Evolutionary conservation across 163 green algal genomes (phyloP).

Genomic region (Scenedesmus sp.): DNA sequence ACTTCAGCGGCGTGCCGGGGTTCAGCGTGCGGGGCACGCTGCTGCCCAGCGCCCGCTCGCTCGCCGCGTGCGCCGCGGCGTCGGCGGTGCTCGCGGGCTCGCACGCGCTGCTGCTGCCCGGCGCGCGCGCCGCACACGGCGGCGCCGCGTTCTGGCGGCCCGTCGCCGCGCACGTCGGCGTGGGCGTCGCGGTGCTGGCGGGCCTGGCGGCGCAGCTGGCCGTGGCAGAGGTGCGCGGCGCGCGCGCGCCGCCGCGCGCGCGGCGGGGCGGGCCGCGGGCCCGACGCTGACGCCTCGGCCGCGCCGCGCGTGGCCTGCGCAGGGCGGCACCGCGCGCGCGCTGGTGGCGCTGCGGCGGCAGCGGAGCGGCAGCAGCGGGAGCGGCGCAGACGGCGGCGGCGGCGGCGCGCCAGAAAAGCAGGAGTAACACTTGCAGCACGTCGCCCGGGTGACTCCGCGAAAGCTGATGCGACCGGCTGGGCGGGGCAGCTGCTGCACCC

Average conservation of each 20-base stretch:
- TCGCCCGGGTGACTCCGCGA: too few relatives aligned
- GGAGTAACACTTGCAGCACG: conserved; percentile 24
- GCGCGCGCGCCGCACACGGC: not conserved
- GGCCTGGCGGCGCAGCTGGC: conserved; percentile 7
- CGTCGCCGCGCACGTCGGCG: conserved; percentile 43
- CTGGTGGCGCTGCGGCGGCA: not conserved
- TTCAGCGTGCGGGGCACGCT: conserved; percentile 56
- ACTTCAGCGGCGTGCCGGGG: conserved; percentile 45
- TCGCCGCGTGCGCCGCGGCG: conserved; percentile 32
- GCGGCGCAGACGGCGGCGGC: too few relatives aligned
- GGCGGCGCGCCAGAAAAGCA: too few relatives aligned
- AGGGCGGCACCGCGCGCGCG: conserved; percentile 43
- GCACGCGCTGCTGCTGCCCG: conserved; percentile 30
- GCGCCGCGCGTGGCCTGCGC: conserved; percentile 26
- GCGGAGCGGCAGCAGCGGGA: too few relatives aligned
- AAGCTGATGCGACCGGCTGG: too few relatives aligned
- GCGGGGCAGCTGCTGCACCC: too few relatives aligned
- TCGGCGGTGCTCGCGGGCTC: conserved; percentile 36
- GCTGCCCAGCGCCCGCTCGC: conserved; percentile 51
- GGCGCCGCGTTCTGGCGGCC: not conserved
- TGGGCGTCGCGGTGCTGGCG: conserved; percentile 30
- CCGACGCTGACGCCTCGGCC: too few relatives aligned
- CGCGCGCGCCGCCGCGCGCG: too few relatives aligned
- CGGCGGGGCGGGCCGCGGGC: too few relatives aligned
- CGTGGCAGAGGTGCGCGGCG: too few relatives aligned